These are phyloP conservation scores for Cordyceps fumosorosea DNA, from an alignment of 2,329 filamentous ascomycete species.

Conservation along the genomic window DNA sequence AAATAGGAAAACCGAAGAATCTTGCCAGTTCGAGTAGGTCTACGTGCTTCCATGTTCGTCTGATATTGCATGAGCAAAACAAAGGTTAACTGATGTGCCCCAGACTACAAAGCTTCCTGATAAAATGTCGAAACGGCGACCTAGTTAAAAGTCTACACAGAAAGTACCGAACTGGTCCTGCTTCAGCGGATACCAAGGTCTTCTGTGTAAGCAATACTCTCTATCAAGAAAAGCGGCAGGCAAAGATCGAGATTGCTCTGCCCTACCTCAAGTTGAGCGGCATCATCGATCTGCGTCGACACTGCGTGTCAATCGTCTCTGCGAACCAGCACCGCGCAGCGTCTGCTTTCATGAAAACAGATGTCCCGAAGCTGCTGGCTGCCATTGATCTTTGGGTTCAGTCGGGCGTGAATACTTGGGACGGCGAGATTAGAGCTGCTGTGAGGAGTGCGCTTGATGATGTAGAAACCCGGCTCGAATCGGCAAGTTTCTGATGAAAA, in stretches of 20 bases:
- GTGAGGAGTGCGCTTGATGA: constrained; percentile 27
- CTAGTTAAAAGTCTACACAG: constrained; percentile 24
- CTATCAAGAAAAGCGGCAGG: constrained; percentile 33
- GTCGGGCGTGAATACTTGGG: constrained; percentile 31
- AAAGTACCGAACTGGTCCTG: constrained; percentile 23
- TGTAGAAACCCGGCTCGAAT: constrained; percentile 25
- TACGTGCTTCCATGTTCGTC: neutral
- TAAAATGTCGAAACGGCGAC: constrained; percentile 31
- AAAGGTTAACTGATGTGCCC: constrained; percentile 23
- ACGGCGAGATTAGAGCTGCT: constrained; percentile 28
- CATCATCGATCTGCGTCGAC: constrained; percentile 32
- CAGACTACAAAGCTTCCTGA: constrained; percentile 17
- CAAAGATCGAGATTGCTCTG: constrained; percentile 19
- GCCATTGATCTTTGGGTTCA: constrained; percentile 38
- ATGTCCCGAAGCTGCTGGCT: constrained; percentile 35
- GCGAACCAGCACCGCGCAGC: constrained; percentile 33
- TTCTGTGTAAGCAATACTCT: constrained; percentile 40
- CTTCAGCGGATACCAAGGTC: constrained; percentile 22
- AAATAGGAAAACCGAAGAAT: neutral
- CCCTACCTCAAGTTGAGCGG: constrained; percentile 35
- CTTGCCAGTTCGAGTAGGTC: too few relatives aligned
- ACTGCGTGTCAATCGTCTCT: constrained; percentile 40
- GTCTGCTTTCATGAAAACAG: constrained; percentile 30
- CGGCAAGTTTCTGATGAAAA: constrained; percentile 20
- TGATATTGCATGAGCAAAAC: neutral